Evolutionary conservation across 768 basidiomycete genomes (phyloP), one percentile per base, ranked within the genome.

Genomic region (Candolleomyces eurysporus): DNA sequence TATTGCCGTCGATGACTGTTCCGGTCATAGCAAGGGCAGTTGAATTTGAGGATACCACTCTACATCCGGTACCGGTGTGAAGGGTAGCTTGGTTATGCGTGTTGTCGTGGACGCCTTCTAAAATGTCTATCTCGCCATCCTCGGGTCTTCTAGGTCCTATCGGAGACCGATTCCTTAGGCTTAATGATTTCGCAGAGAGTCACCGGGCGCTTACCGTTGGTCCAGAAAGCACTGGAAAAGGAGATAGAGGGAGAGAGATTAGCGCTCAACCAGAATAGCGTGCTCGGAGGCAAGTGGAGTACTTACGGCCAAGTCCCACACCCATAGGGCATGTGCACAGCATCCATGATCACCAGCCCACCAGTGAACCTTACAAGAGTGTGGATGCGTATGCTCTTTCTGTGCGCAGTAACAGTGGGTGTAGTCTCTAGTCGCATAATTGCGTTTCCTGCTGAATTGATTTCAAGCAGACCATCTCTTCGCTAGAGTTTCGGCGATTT

Each of bases 351-450:
- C 63, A 94, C 79, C 40, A 97, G 78, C 8, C 85, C 84, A 14
- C 82, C 89, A 39, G 82, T 89, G 67, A 84, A 90, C 3, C 76
- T 73, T 57, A 76, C 71, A 30, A 85, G 70, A 0, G 89, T 86
- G 50, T 84, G 86, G 65, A 98, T 89, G 63, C 95, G 87, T 43
- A 96, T 82, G 64, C 90, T 89, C 72, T 85, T 81, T 61, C 95
- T 84, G 58, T 82, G 88, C 45, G 71, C 82, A n/a, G 81, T 67
- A 36, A 95, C 89, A n/a, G 74, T 81, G 11, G 85, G 80, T 4
- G 93, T 96, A 5, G 91, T 95, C 69, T 96, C 93, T 26, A 96
- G 87, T 39, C 84, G 79, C 94, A 98, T 96, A 59, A 97, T 74
- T 17, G 90, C 92, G 73, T 93, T 84, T 21, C 92, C 91, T 10